These are phyloP conservation scores for Mucor piriformis DNA, from an alignment of 371 early-diverging fungal genomes.

Conservation along the genomic window DNA sequence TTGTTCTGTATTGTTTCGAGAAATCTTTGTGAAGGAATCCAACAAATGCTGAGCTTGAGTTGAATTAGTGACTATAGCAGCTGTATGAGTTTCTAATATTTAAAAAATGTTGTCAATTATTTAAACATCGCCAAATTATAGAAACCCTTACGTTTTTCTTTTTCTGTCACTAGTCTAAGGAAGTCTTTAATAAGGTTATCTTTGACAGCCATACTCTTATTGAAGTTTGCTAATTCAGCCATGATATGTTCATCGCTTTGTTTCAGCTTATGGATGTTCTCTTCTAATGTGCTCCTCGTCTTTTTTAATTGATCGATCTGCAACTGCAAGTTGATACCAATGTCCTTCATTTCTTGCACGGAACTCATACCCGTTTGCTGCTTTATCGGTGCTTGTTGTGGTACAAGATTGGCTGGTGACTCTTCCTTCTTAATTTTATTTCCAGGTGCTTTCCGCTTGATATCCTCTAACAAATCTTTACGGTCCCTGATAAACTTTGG, in stretches of 20 bases:
- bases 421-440: slow-evolving; percentile 29
- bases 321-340: slow-evolving; percentile 40
- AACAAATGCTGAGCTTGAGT: slow-evolving; percentile 24
- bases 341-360: slow-evolving; percentile 27
- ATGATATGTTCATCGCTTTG: slow-evolving; percentile 60
- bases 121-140: neutral
- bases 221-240: slow-evolving; percentile 59
- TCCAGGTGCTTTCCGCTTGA: slow-evolving; percentile 57
- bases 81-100: neutral
- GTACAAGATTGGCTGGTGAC: too few species aligned
- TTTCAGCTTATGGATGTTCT: slow-evolving; percentile 42
- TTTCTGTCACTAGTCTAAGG: slow-evolving; percentile 36
- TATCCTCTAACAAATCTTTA: slow-evolving; percentile 65
- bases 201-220: slow-evolving; percentile 64
- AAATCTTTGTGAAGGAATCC: slow-evolving; percentile 30
- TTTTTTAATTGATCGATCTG: slow-evolving; percentile 51
- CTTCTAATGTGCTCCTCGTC: slow-evolving; percentile 33
- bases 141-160: slow-evolving; percentile 3
- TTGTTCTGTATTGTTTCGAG: slow-evolving; percentile 23
- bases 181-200: slow-evolving; percentile 67
- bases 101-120: neutral
- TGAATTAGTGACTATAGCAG: neutral
- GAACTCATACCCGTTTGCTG: slow-evolving; percentile 6
- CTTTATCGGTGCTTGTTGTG: neutral
- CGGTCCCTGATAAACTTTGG: slow-evolving; percentile 71